Percentiles rank a stretch among this genome's conserved stretches.
Evolutionary conservation across 352 stramenopile species (phyloP).

Genomic region (Elongisporangium prolatum): DNA sequence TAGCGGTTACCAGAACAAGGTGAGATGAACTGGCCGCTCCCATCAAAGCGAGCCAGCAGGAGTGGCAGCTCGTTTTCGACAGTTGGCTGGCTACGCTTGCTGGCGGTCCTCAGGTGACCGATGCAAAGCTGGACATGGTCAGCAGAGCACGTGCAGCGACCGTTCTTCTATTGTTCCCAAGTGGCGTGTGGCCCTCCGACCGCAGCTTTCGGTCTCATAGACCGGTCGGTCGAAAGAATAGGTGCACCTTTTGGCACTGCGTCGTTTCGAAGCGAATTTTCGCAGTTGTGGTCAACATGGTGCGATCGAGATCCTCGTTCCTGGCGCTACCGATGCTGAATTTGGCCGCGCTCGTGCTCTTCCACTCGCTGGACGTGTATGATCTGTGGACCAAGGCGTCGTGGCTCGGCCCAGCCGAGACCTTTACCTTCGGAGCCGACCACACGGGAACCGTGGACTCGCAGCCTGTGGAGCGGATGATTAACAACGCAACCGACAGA

Average conservation of each 20-base stretch:
- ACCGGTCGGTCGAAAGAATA: neutral
- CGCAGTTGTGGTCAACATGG: neutral
- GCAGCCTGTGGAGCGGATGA: constrained; percentile 8
- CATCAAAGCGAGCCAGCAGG: neutral
- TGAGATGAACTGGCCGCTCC: neutral
- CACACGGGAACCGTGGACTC: constrained; percentile 5
- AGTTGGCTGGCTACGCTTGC: neutral
- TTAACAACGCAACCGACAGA: constrained; percentile 8
- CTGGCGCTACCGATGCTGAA: constrained; percentile 13
- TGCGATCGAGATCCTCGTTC: neutral
- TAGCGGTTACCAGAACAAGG: neutral
- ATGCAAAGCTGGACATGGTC: neutral
- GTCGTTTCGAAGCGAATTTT: neutral
- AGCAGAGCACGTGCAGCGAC: neutral
- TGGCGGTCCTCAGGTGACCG: neutral
- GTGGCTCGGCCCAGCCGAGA: constrained; percentile 22
- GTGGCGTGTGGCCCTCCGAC: neutral
- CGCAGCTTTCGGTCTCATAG: neutral
- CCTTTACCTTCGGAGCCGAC: constrained; percentile 16
- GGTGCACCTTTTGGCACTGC: neutral
- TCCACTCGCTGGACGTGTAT: constrained; percentile 27
- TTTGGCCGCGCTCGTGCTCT: constrained; percentile 17
- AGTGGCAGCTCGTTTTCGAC: neutral
- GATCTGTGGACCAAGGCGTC: constrained; percentile 27
- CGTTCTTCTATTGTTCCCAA: neutral